Percentiles rank a stretch among this genome's conserved stretches.
phyloP scores from a whole-genome alignment of 768 basidiomycete genomes.

The Baorangia bicolor region DNA sequence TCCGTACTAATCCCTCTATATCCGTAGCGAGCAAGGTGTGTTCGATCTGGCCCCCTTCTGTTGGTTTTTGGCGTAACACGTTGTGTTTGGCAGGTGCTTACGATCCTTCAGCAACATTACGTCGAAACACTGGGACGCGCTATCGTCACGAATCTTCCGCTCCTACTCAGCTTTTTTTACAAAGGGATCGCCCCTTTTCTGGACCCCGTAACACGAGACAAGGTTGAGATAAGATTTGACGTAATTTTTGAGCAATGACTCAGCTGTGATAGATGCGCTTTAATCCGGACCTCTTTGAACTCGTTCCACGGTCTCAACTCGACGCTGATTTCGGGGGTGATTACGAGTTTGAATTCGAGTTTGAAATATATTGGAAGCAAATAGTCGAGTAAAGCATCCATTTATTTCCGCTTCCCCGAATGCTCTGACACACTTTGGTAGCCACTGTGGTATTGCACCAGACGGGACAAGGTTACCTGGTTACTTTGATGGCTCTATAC shows the following conservation, averaged over 20 bases:
- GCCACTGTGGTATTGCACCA: slow-evolving; percentile 54
- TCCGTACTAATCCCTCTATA: slow-evolving; percentile 82
- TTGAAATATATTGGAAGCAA: slow-evolving; percentile 75
- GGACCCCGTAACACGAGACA: slow-evolving; percentile 86
- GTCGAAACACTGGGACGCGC: slow-evolving; percentile 86
- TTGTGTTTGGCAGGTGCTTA: slow-evolving; percentile 49
- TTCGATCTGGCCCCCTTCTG: neutral
- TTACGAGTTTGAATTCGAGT: slow-evolving; percentile 71
- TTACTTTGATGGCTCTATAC: slow-evolving; percentile 30
- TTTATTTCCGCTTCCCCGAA: neutral
- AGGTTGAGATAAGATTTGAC: slow-evolving; percentile 42
- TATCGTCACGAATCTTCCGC: slow-evolving; percentile 78
- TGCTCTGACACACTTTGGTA: slow-evolving; percentile 24
- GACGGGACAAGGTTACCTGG: slow-evolving; percentile 49
- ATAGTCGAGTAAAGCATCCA: slow-evolving; percentile 56
- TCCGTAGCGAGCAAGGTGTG: slow-evolving; percentile 72
- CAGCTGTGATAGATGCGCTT: slow-evolving; percentile 66
- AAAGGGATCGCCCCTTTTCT: slow-evolving; percentile 85
- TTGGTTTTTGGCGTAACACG: neutral
- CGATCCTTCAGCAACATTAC: slow-evolving; percentile 86
- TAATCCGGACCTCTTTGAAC: slow-evolving; percentile 77
- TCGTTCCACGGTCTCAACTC: slow-evolving; percentile 72
- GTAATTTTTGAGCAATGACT: neutral
- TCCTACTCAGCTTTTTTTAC: slow-evolving; percentile 72
- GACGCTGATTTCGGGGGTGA: slow-evolving; percentile 84